Percentiles rank a stretch among this genome's conserved stretches.
These are phyloP conservation scores for Quercus berberidifolia DNA, from an alignment of 306 rosid genomes.

Conservation along the genomic window DNA sequence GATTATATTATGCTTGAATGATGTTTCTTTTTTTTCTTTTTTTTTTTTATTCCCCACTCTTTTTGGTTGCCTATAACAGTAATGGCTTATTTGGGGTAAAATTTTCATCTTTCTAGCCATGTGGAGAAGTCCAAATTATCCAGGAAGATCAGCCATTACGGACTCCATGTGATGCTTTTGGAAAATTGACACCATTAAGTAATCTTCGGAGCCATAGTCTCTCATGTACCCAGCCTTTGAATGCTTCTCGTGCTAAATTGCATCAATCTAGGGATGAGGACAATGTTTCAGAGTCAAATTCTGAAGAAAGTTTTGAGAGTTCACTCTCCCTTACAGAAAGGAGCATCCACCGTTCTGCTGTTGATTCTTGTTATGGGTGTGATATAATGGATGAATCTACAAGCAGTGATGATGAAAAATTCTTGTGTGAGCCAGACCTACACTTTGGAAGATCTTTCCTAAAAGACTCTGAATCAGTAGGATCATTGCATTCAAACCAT, in stretches of 20 bases:
- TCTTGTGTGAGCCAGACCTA: constrained; percentile 37
- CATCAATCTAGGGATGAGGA: constrained; percentile 36
- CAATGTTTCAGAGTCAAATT: constrained; percentile 52
- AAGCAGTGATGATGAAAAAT: constrained; percentile 45
- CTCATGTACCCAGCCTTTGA: constrained; percentile 17
- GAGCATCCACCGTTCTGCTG: constrained; percentile 47
- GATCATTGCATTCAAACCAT: constrained; percentile 33
- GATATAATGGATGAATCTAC: constrained; percentile 49
- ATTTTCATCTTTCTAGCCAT: constrained; percentile 52
- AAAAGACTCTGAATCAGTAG: constrained; percentile 40
- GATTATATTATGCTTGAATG: constrained; percentile 19
- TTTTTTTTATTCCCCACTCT: neutral
- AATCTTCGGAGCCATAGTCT: constrained; percentile 14
- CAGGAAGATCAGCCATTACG: constrained; percentile 78
- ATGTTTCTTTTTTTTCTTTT: neutral
- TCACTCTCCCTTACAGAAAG: constrained; percentile 59
- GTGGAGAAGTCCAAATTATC: constrained; percentile 87
- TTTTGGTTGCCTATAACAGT: constrained; percentile 12
- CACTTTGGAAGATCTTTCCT: constrained; percentile 32
- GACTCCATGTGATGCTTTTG: constrained; percentile 73
- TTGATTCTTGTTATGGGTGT: constrained; percentile 40
- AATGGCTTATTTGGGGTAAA: constrained; percentile 24
- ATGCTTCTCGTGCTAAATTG: constrained; percentile 31
- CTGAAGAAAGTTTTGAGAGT: constrained; percentile 74
- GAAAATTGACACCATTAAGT: constrained; percentile 42